Evolutionary conservation across 257 asterid species (phyloP).

Genomic region (Primulina eburnea): DNA sequence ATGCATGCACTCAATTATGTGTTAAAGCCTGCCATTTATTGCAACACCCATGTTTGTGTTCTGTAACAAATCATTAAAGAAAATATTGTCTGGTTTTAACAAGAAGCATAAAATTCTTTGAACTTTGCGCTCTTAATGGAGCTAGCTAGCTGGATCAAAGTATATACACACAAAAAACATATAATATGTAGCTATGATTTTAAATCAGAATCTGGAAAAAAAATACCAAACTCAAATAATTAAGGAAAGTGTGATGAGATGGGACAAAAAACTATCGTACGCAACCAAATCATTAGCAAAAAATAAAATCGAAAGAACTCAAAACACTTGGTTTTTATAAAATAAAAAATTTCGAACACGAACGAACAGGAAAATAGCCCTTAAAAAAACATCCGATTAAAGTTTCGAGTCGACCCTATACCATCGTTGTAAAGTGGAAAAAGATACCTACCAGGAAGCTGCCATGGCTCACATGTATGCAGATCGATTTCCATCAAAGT

Average conservation of each 20-base stretch:
- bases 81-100: neutral
- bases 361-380: neutral
- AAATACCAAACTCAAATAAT: neutral
- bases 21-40: neutral
- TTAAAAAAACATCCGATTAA: neutral
- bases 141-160: neutral
- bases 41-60: neutral
- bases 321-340: neutral
- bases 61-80: neutral
- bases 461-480: constrained; percentile 95
- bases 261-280: neutral
- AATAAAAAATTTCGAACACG: too few species aligned
- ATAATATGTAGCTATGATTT: neutral
- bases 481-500: constrained; percentile 83
- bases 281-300: too few species aligned
- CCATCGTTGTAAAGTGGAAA: neutral
- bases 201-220: neutral
- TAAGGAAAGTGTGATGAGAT: neutral
- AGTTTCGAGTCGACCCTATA: neutral
- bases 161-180: neutral
- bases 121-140: neutral
- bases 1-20: neutral
- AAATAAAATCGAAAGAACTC: neutral
- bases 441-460: constrained; percentile 70
- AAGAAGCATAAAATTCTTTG: neutral